A percentile compares a stretch with the other conserved stretches of the same genome.
These are phyloP conservation scores for Arthrobotrys sinensis DNA, from an alignment of 2,329 filamentous ascomycete genomes.

Conservation along the genomic window DNA sequence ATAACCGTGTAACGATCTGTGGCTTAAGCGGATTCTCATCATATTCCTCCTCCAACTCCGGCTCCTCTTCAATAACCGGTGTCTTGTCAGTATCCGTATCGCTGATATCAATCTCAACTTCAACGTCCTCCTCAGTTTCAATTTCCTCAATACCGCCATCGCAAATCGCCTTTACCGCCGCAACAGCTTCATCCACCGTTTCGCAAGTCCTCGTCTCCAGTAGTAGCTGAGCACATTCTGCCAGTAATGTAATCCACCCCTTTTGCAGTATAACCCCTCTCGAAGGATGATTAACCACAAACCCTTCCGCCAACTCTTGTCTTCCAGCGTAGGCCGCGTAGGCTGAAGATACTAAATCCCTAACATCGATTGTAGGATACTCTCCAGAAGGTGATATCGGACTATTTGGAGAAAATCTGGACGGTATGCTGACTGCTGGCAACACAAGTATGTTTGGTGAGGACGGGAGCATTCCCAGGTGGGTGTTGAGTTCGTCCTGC, in stretches of 20 bases:
- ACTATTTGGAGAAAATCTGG: conserved; percentile 42
- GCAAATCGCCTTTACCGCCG: conserved; percentile 52
- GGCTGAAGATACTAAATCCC: conserved; percentile 50
- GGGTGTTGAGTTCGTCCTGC: conserved; percentile 59
- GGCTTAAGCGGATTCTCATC: conserved; percentile 52
- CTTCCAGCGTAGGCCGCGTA: conserved; percentile 51
- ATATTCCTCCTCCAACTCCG: conserved; percentile 52
- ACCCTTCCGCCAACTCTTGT: conserved; percentile 57
- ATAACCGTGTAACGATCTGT: conserved; percentile 48
- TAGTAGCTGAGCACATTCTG: conserved; percentile 53
- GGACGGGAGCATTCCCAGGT: conserved; percentile 58
- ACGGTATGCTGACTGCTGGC: conserved; percentile 47
- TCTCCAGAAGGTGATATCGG: conserved; percentile 53
- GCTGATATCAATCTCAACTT: conserved; percentile 59
- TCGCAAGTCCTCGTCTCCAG: conserved; percentile 37
- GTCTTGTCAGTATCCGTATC: conserved; percentile 59
- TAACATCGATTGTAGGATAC: conserved; percentile 44
- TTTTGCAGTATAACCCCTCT: conserved; percentile 59
- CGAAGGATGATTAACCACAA: conserved; percentile 57
- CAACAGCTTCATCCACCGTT: conserved; percentile 50
- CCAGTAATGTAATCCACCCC: conserved; percentile 57
- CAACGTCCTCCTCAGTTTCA: conserved; percentile 58
- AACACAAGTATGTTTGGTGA: conserved; percentile 60
- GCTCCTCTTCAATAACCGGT: conserved; percentile 58
- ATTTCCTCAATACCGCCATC: conserved; percentile 57